Evolutionary conservation across 208 protist genomes (phyloP).

Genomic region (Wallacemonas rigidus): DNA sequence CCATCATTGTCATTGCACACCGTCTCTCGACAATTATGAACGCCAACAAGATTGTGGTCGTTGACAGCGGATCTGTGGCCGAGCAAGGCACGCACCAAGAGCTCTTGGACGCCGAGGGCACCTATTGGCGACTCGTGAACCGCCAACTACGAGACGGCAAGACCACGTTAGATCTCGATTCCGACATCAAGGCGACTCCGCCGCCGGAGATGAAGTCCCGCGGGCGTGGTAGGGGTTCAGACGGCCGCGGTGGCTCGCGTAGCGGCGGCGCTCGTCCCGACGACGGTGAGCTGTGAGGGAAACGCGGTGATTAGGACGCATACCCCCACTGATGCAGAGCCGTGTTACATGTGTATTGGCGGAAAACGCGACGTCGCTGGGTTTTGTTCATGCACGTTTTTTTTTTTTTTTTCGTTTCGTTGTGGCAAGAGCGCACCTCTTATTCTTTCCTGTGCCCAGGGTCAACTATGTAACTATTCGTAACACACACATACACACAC

Average conservation of each 20-base stretch:
- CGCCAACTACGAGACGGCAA: constrained; percentile 38
- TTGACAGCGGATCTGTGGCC: constrained; percentile 46
- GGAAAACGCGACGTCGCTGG: too few relatives aligned
- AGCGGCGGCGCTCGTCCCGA: neutral
- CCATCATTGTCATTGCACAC: constrained; percentile 70
- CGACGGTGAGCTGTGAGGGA: neutral
- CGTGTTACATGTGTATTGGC: too few relatives aligned
- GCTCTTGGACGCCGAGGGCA: constrained; percentile 34
- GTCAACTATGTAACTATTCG: neutral
- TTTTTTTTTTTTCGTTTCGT: constrained; percentile 24
- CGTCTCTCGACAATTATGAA: constrained; percentile 61
- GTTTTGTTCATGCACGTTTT: neutral
- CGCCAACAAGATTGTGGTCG: constrained; percentile 57
- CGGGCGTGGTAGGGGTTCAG: constrained; percentile 1
- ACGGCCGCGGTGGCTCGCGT: neutral
- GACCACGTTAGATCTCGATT: constrained; percentile 47
- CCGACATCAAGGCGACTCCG: constrained; percentile 8
- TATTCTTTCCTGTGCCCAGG: too few relatives aligned
- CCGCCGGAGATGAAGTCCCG: constrained; percentile 5
- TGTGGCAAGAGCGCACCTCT: neutral
- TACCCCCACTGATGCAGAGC: neutral
- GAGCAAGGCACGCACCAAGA: constrained; percentile 58
- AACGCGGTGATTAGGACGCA: neutral
- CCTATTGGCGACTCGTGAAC: constrained; percentile 43
- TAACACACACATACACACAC: neutral